Conservation (phyloP, 768 basidiomycete species). For the Auriscalpium vulgare region DNA sequence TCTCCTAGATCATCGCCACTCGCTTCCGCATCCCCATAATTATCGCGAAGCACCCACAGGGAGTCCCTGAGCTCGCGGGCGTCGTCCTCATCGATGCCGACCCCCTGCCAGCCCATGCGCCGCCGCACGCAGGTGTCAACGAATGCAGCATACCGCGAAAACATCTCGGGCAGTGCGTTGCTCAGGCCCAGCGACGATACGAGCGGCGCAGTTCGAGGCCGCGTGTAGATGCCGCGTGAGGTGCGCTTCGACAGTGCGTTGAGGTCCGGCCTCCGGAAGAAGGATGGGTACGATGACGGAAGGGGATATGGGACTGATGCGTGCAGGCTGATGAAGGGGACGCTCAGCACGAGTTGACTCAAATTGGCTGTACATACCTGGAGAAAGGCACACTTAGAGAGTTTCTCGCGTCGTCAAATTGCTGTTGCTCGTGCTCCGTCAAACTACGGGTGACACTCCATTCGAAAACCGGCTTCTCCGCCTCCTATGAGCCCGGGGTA, state of each 20-base stretch:
- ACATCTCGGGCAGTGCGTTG: constrained; percentile 29
- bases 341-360: neutral
- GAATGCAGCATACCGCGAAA: constrained; percentile 46
- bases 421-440: constrained; percentile 25
- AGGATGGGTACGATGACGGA: constrained; percentile 50
- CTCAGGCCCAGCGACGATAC: constrained; percentile 32
- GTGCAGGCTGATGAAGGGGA: constrained; percentile 26
- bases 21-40: constrained; percentile 2
- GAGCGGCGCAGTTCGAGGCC: constrained; percentile 3
- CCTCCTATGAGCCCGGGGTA: constrained; percentile 2
- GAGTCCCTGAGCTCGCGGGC: constrained; percentile 8
- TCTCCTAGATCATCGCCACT: constrained; percentile 1
- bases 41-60: constrained; percentile 12
- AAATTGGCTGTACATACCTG: constrained; percentile 26
- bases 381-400: constrained; percentile 25
- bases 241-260: constrained; percentile 7
- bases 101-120: constrained; percentile 6
- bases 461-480: constrained; percentile 28
- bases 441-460: constrained; percentile 58
- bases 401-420: constrained; percentile 33
- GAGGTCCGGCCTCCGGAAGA: constrained; percentile 24
- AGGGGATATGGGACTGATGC: constrained; percentile 48
- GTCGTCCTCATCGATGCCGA: constrained; percentile 10
- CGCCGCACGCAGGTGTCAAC: constrained; percentile 32
- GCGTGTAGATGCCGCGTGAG: constrained; percentile 3